Base-by-base conservation (phyloP, 768 basidiomycete species). In the Pholiota microspora region DNA sequence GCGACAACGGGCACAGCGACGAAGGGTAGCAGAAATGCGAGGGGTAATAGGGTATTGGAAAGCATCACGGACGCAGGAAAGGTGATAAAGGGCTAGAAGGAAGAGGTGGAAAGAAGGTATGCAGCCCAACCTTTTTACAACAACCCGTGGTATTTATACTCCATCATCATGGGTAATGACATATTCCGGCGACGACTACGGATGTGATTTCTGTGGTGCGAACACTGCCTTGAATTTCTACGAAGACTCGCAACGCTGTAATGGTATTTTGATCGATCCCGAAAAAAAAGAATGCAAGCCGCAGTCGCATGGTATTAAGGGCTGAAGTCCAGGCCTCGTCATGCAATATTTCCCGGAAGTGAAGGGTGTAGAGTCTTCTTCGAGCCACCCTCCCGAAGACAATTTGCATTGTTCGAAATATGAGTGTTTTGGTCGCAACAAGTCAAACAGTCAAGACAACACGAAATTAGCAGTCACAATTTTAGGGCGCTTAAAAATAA, bases 21-120 rank as follows among this genome's bases (percentile, higher is more conserved):
- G 21, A 54, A 54, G 32, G 53, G 49, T 18, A 51, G 16, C 23
- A 57, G 46, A 40, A 54, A 42, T 18, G 40, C 47, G 16, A 53
- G 29, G 47, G 42, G 40, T 24, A 49, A 31, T 15, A 13, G 80
- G 1, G 84, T 58, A 67, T 66, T 54, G 49, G 66, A 57, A 80
- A 82, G 59, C 48, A 49, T 49, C 34, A 24, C 23, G 32, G 13
- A 49, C 23, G 34, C 23, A 35, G 18, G 21, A 34, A 23, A 10
- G 1, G 48, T 15, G 23, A 49, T 27, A 34, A 49, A 21, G 27
- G 47, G 47, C 31, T 1, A 34, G n/a, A 49, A 49, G 48, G 48
- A 49, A 32, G 47, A 16, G 45, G 45, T 23, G 40, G 40, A 21
- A 21, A 42, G 12, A 2, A 9, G 16, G 23, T 12, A 31, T 6